Evolutionary conservation across 768 basidiomycete species (phyloP), one percentile per base, ranked within the genome.

Genomic region (Termitomyces sp.): DNA sequence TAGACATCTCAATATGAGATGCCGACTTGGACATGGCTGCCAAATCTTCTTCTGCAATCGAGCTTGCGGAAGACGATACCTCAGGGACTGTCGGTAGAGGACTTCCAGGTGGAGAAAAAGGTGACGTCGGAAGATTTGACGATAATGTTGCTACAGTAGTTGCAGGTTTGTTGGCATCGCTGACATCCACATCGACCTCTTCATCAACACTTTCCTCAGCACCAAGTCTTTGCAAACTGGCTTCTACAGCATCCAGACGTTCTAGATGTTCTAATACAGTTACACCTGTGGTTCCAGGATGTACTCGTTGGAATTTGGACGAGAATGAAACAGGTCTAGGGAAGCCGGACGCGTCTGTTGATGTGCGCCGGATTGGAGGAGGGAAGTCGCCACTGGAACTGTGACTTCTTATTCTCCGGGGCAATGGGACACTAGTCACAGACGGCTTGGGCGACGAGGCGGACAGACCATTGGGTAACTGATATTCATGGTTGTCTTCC

Each of bases 281-380:
- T 26, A 94, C 91, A 12, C 92, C 92, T 0, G 90, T 93, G 29
- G 90, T 92, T 37, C 88, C 90, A 47, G 90, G 90, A 66, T 91
- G 88, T 34, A 92, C 86, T 49, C 85, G 82, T 66, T 88, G 84
- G 70, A 90, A 89, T 72, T 92, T 92, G n/a, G 86, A 81, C 13
- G 86, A 84, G 69, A 93, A 91, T 4, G 90, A 88, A 15, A 93
- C 87, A 0, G 92, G 91, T 34, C 92, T 81, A 20, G 83, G 78
- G 26, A 78, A 76, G 49, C 87, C 88, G 7, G 82, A 76, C 29
- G 78, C 75, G 65, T 88, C 84, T 13, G 83, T 83, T 34, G 86
- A 86, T 42, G 78, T 78, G 44, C 86, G 77, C 29, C 83, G 80
- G 54, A 84, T 80, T 7, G 86, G 86, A 37, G 88, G 88, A 22